Evolutionary conservation across 305 asterid species (phyloP).

Genomic region (Fraxinus sp.): DNA sequence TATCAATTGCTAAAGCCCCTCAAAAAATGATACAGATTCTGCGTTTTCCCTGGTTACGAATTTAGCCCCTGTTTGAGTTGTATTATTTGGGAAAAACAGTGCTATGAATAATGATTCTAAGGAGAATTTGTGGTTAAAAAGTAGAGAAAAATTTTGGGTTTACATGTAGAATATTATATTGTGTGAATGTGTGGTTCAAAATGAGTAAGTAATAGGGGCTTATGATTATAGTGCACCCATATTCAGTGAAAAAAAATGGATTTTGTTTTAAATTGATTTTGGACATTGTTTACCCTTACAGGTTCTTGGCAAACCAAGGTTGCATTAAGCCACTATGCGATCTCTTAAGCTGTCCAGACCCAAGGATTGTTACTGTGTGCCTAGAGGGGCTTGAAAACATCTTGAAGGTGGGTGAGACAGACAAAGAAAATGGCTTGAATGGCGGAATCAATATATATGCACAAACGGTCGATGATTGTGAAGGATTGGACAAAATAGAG

Average conservation of each 20-base stretch:
- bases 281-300: constrained; percentile 27
- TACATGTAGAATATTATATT: too few relatives aligned
- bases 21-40: neutral
- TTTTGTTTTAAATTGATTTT: neutral
- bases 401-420: constrained; percentile 49
- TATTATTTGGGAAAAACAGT: too few relatives aligned
- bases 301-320: constrained; percentile 49
- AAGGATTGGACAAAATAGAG: constrained; percentile 52
- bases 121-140: too few relatives aligned
- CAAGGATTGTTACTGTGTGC: constrained; percentile 53
- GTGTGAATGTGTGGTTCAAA: too few relatives aligned
- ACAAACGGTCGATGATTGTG: constrained; percentile 58
- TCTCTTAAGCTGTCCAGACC: constrained; percentile 51
- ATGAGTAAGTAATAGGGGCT: neutral
- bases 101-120: too few relatives aligned
- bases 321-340: constrained; percentile 56
- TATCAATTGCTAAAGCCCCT: neutral
- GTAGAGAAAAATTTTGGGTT: too few relatives aligned
- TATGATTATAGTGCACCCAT: neutral
- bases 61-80: too few relatives aligned
- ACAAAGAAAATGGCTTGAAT: constrained; percentile 47
- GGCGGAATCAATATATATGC: constrained; percentile 56
- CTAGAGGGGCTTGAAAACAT: constrained; percentile 58
- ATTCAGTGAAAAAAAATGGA: neutral
- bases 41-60: neutral